Conservation (phyloP, 2,329 filamentous ascomycete genomes). For the Neonectria ditissima region DNA sequence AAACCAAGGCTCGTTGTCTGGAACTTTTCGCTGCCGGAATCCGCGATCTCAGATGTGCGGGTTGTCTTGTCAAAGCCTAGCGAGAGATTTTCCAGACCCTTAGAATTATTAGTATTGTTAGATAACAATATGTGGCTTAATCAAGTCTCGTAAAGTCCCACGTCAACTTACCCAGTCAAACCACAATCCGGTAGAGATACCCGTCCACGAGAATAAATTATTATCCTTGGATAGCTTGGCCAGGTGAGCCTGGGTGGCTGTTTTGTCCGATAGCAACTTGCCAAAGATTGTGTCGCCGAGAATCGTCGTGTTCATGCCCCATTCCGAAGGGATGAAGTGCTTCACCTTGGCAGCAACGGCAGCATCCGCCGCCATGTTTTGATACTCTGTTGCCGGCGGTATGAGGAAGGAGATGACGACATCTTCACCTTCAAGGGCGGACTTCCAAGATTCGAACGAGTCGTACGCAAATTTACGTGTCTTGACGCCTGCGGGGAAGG, state of each 20-base stretch:
- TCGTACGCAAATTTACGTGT: too few species aligned
- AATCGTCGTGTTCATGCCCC: conserved; percentile 18
- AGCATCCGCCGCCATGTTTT: conserved; percentile 8
- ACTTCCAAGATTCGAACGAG: too few species aligned
- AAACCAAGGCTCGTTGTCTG: conserved; percentile 17
- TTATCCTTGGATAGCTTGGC: too few species aligned
- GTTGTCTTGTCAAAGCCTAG: conserved; percentile 9
- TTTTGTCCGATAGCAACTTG: conserved; percentile 3
- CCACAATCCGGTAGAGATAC: too few species aligned
- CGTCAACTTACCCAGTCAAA: too few species aligned
- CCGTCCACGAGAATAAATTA: too few species aligned
- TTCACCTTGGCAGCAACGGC: conserved; percentile 15
- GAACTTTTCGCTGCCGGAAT: conserved; percentile 13
- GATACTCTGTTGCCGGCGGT: background rate
- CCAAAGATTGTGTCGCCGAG: conserved; percentile 7
- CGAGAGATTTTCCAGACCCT: conserved; percentile 4
- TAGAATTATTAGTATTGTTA: too few species aligned
- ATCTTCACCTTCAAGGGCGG: too few species aligned
- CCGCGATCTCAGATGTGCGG: conserved; percentile 8
- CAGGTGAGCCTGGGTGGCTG: too few species aligned
- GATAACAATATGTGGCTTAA: too few species aligned
- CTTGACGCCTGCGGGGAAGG: too few species aligned
- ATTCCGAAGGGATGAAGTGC: conserved; percentile 11
- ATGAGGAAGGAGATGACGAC: background rate
- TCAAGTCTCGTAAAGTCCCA: too few species aligned